Evolutionary conservation across 148 eudicot species (phyloP), one percentile per base, ranked within the genome.

Genomic region (Tetragonia tetragonoides): DNA sequence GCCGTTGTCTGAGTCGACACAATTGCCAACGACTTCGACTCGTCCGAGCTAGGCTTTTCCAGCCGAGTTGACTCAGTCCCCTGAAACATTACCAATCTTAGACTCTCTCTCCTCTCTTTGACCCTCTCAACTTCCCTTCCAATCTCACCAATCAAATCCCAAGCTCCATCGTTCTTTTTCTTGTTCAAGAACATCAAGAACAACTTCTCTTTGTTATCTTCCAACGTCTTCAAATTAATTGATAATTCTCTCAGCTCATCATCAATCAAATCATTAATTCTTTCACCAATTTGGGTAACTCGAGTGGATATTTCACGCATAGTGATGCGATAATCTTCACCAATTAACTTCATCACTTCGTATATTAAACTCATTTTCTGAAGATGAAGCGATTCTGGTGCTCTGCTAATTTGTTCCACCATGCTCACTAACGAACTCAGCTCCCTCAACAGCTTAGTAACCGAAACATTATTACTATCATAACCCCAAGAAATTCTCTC

Each of bases 281-380:
- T 80, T 1, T 53, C 23, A 11, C 78, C 51, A 7, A 86, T 69
- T 72, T 87, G 86, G 20, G 70, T 72, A 56, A 90, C 71, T 75
- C 83, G 72, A 0, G 34, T 11, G 21, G 10, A 34, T 14, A 90
- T 74, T 5, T 84, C 88, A 8, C 88, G 77, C 72, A 87, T 81
- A 10, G 81, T 79, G 44, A 84, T 66, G 6, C 97, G 77, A 70
- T 92, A 92, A 79, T 92, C 93, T 73, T 90, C 89, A 1, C 88
- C 85, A 3, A 88, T 81, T 9, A 89, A 60, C 72, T 86, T 86
- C 61, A 89, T 84, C 0, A 80, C 83, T 40, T 90, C 90, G 67
- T 86, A 86, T 42, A 92, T 72, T 42, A 88, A 56, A 42, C 84
- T 80, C 14, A 83, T 83, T 51, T 71, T 83, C 77, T 89, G 90